phyloP scores from a whole-genome alignment of 176 grass and related monocot genomes.

The Oryza rufipogon region DNA sequence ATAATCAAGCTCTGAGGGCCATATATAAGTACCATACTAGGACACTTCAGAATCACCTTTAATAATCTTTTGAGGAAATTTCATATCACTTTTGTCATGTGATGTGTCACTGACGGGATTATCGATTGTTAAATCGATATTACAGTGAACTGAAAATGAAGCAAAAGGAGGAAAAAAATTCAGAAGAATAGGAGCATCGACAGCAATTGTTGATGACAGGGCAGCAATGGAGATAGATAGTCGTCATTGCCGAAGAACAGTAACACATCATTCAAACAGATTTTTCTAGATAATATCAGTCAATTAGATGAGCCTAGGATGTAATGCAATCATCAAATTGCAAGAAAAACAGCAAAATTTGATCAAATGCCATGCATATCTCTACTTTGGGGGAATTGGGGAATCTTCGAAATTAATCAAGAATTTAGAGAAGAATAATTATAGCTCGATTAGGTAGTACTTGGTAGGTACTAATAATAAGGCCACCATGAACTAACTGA shows the following conservation, averaged over 20 bases:
- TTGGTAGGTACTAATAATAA: not conserved
- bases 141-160: conserved; percentile 18
- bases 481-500: conserved; percentile 5
- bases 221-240: not conserved
- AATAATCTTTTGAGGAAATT: conserved; percentile 35
- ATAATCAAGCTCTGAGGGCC: conserved; percentile 18
- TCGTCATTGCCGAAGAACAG: not conserved
- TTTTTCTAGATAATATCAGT: not conserved
- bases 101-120: conserved; percentile 23
- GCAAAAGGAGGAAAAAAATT: conserved; percentile 24
- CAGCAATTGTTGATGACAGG: not conserved
- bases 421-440: not conserved
- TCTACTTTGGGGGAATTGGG: not conserved
- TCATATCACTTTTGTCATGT: conserved; percentile 24
- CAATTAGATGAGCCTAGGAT: not conserved
- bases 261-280: not conserved
- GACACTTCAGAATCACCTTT: conserved; percentile 34
- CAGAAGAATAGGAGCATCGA: not conserved
- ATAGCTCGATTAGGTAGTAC: not conserved
- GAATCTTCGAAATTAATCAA: too few relatives aligned
- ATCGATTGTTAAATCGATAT: conserved; percentile 11
- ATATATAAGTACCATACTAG: not conserved
- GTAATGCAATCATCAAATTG: not conserved
- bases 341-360: not conserved
- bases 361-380: not conserved